These are phyloP conservation scores for Dentipellis sp. DNA, from an alignment of 768 basidiomycete species.

Conservation along the genomic window DNA sequence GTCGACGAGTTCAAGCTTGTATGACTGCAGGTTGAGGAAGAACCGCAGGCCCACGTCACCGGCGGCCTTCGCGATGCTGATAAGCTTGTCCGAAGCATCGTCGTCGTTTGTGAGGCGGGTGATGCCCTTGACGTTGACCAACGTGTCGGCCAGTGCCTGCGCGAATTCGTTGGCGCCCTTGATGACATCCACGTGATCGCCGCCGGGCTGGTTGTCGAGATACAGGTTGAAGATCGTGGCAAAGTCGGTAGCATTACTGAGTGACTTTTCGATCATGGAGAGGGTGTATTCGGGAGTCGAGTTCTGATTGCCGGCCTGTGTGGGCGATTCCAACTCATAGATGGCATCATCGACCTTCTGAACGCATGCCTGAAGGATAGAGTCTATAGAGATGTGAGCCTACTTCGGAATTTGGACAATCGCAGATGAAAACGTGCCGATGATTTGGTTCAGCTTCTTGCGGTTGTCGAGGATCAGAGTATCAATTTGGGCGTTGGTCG, in stretches of 20 bases:
- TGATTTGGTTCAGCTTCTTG: slow-evolving; percentile 97
- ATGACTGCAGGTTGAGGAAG: slow-evolving; percentile 95
- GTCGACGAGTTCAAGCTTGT: slow-evolving; percentile 79
- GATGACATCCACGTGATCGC: slow-evolving; percentile 96
- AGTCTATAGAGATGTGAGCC: background rate
- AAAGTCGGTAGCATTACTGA: slow-evolving; percentile 93
- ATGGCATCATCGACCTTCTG: slow-evolving; percentile 96
- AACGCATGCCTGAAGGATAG: slow-evolving; percentile 82
- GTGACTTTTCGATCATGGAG: slow-evolving; percentile 96
- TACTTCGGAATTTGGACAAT: background rate
- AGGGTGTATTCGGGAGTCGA: slow-evolving; percentile 98
- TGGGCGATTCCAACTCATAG: slow-evolving; percentile 95
- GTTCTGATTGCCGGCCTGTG: slow-evolving; percentile 88
- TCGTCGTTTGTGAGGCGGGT: slow-evolving; percentile 88
- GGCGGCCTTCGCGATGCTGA: slow-evolving; percentile 72
- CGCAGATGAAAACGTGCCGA: slow-evolving; percentile 43
- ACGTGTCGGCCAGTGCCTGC: slow-evolving; percentile 84
- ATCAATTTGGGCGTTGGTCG: slow-evolving; percentile 95
- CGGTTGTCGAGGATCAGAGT: slow-evolving; percentile 92
- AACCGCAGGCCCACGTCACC: slow-evolving; percentile 87
- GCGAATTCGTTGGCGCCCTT: slow-evolving; percentile 96
- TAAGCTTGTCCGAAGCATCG: slow-evolving; percentile 85
- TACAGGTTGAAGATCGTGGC: slow-evolving; percentile 91
- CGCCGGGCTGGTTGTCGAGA: slow-evolving; percentile 78
- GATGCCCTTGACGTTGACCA: slow-evolving; percentile 92